Base-by-base conservation (phyloP, 2,329 filamentous ascomycete species). In the Aspergillus bombycis region DNA sequence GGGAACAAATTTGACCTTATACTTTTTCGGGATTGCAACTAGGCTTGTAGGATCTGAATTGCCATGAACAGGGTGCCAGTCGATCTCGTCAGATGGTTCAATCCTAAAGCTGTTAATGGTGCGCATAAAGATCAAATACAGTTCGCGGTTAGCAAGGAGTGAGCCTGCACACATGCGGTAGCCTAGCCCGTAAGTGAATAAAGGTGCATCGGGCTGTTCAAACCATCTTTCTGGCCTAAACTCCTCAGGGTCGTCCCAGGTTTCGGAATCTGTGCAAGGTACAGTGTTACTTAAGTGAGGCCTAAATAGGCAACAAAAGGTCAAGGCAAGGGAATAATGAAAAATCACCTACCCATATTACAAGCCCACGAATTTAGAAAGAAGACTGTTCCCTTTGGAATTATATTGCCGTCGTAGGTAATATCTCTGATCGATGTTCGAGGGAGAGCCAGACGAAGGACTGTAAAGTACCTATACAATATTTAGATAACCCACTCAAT, bases 291-390 rank as follows among this genome's bases (percentile, higher is more conserved):
- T 48, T 48, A 30, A 14, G 14, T 7, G 46, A 9, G 14, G 14
- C 26, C 23, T 50, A 8, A 9, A 16, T 28, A n/a, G 36, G 19
- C 30, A 36, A 21, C 32, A 16, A 8, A 30, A 10, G 32, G 36
- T 23, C 28, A 43, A 30, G 14, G 38, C 34, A 11, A 48, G 8
- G 32, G n/a, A 12, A n/a, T 4, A 26, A 23, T 46, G 12, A n/a
- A 19, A 4, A 19, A 50, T 1, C 14, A 74, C 81, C 71, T 77
- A 87, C 86, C 87, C 85, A 88, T 89, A 65, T 90, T 90, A 69
- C 88, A 90, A 3, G 87, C 87, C 88, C 87, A 90, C 0, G 87
- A 85, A 62, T 90, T 91, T 30, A 90, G 76, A 72, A 89, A 90
- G 41, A 89, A 82, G 0, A 89, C 85, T 1, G 86, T 89, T 0